Percentiles rank a stretch among this genome's conserved stretches.
phyloP scores from a whole-genome alignment of 495 filamentous ascomycete species.

The Rusavskia elegans region DNA sequence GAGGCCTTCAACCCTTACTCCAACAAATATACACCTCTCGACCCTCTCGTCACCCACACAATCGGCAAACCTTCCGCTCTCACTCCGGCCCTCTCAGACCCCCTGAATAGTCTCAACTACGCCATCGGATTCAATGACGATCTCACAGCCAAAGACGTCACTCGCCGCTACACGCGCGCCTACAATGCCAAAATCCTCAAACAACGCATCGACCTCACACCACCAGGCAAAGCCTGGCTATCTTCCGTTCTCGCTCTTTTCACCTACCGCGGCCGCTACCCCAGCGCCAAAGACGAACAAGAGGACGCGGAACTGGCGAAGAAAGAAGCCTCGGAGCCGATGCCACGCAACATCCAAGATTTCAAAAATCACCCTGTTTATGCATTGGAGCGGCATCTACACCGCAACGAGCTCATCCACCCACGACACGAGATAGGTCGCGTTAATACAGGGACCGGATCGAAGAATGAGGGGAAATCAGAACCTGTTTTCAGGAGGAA shows the following conservation, averaged over 20 bases:
- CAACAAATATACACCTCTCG: constrained; percentile 83
- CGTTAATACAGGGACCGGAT: constrained; percentile 46
- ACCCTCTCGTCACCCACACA: constrained; percentile 66
- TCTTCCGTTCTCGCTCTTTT: constrained; percentile 42
- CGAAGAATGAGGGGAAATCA: constrained; percentile 28
- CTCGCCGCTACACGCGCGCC: constrained; percentile 58
- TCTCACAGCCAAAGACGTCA: constrained; percentile 62
- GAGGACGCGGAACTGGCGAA: constrained; percentile 62
- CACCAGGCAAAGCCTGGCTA: constrained; percentile 61
- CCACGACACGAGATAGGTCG: constrained; percentile 61
- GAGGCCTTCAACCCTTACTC: constrained; percentile 71
- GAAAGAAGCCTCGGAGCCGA: constrained; percentile 59
- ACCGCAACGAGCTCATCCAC: constrained; percentile 61
- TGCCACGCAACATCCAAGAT: constrained; percentile 79
- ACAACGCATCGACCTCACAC: constrained; percentile 52
- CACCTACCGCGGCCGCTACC: constrained; percentile 9
- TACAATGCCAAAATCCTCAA: constrained; percentile 82
- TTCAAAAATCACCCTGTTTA: constrained; percentile 90
- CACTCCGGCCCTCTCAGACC: constrained; percentile 65
- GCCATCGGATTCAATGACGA: constrained; percentile 75
- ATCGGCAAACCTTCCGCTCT: constrained; percentile 58
- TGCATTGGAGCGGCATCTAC: constrained; percentile 78
- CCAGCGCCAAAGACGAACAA: constrained; percentile 35
- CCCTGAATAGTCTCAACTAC: constrained; percentile 61
- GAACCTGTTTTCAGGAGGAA: constrained; percentile 62